Conservation (phyloP, 495 filamentous ascomycete genomes). For the Lasiosphaeria hispida region DNA sequence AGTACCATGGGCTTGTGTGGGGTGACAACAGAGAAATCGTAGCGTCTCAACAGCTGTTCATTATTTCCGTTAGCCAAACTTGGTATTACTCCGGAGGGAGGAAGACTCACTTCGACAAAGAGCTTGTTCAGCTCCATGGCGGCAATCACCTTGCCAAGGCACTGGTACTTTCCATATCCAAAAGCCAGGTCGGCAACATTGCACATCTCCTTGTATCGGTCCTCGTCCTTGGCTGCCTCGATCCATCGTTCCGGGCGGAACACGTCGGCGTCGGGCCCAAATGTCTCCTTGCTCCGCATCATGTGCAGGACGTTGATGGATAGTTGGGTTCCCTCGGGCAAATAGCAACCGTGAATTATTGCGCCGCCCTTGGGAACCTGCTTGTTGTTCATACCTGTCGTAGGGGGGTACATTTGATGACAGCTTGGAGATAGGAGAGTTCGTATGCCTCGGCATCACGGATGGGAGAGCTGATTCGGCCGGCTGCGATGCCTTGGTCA, state of each 20-base stretch:
- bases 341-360: constrained; percentile 46
- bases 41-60: too few species aligned
- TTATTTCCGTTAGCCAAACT: too few species aligned
- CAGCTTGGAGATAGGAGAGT: constrained; percentile 47
- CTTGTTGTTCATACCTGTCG: too few species aligned
- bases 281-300: constrained; percentile 36
- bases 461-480: constrained; percentile 25
- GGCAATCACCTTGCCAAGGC: constrained; percentile 40
- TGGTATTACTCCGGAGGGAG: too few species aligned
- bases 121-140: constrained; percentile 51
- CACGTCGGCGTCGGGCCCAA: constrained; percentile 42
- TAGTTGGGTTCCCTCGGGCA: constrained; percentile 50
- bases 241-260: constrained; percentile 27
- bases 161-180: constrained; percentile 39
- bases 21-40: too few species aligned
- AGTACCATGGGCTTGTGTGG: too few species aligned
- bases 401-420: too few species aligned
- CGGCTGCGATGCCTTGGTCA: constrained; percentile 30
- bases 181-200: constrained; percentile 28
- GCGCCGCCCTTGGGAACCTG: constrained; percentile 25
- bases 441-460: constrained; percentile 37
- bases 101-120: constrained; percentile 48
- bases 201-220: constrained; percentile 33
- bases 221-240: too few species aligned
- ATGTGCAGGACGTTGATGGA: constrained; percentile 38